Evolutionary conservation across 805 yeast genomes (phyloP).

Genomic region (Torulaspora microellipsoides): DNA sequence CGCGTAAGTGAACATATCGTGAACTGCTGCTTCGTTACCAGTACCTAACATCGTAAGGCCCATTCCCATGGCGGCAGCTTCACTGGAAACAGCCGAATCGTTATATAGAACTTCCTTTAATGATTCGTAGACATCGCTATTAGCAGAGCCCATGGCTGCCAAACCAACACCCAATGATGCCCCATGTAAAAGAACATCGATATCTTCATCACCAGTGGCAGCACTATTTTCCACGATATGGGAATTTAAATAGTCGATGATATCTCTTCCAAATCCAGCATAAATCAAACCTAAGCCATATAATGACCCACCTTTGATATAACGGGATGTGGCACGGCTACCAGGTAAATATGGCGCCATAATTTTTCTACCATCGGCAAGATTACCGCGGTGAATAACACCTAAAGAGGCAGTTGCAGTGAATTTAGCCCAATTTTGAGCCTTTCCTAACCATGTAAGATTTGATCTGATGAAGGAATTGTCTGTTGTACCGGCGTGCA

Average conservation of each 20-base stretch:
- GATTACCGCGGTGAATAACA: slow-evolving; percentile 92
- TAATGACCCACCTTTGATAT: slow-evolving; percentile 92
- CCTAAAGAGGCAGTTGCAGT: slow-evolving; percentile 98
- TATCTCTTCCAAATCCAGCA: slow-evolving; percentile 94
- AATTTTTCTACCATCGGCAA: slow-evolving; percentile 82
- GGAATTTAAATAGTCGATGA: slow-evolving; percentile 69
- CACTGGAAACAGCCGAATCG: slow-evolving; percentile 92
- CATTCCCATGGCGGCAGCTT: slow-evolving; percentile 94
- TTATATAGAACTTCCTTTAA: slow-evolving; percentile 78
- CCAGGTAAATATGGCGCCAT: slow-evolving; percentile 91
- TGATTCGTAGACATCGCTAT: slow-evolving; percentile 69
- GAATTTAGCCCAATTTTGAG: slow-evolving; percentile 98
- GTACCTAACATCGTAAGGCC: slow-evolving; percentile 95
- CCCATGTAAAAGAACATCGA: slow-evolving; percentile 88
- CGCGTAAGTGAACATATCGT: slow-evolving; percentile 86
- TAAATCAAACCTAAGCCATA: slow-evolving; percentile 90
- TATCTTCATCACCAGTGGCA: slow-evolving; percentile 58
- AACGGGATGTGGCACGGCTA: slow-evolving; percentile 59
- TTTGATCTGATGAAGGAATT: slow-evolving; percentile 88
- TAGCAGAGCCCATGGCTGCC: slow-evolving; percentile 91
- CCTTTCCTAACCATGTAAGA: slow-evolving; percentile 93
- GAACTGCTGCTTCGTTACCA: slow-evolving; percentile 59
- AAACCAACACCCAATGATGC: slow-evolving; percentile 94
- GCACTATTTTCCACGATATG: slow-evolving; percentile 61
- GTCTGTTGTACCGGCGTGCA: slow-evolving; percentile 95